These are phyloP conservation scores for Epicoccum sorghinum DNA, from an alignment of 2,329 filamentous ascomycete genomes.

Conservation along the genomic window DNA sequence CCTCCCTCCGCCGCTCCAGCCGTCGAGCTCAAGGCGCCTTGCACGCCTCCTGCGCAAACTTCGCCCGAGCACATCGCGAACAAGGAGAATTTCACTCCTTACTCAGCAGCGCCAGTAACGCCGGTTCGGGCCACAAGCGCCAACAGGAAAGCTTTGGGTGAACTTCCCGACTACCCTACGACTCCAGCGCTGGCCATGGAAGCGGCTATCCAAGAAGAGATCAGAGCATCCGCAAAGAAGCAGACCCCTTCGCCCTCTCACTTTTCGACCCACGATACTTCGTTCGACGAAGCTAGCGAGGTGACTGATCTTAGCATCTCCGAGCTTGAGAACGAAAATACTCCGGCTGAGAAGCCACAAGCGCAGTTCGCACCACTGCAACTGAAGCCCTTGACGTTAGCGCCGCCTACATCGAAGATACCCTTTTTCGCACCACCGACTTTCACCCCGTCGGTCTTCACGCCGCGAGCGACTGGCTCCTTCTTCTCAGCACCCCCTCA, in stretches of 20 bases:
- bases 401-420: slow-evolving; percentile 21
- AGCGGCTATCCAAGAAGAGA: slow-evolving; percentile 34
- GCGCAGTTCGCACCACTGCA: slow-evolving; percentile 11
- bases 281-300: slow-evolving; percentile 25
- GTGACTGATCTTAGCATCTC: slow-evolving; percentile 20
- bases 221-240: slow-evolving; percentile 34
- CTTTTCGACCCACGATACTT: slow-evolving; percentile 18
- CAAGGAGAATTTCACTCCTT: slow-evolving; percentile 16
- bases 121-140: slow-evolving; percentile 17
- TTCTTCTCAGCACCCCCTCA: slow-evolving; percentile 11
- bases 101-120: slow-evolving; percentile 8
- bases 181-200: slow-evolving; percentile 33
- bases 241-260: slow-evolving; percentile 30
- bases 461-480: slow-evolving; percentile 6
- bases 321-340: slow-evolving; percentile 19
- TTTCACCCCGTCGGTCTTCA: slow-evolving; percentile 14
- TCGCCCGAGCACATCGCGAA: slow-evolving; percentile 16
- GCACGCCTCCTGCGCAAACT: slow-evolving; percentile 10
- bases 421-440: slow-evolving; percentile 16
- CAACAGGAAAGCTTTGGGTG: slow-evolving; percentile 13
- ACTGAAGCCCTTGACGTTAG: slow-evolving; percentile 21
- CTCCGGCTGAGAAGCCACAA: slow-evolving; percentile 16
- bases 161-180: slow-evolving; percentile 26
- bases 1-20: background rate
- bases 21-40: slow-evolving; percentile 10